Conservation (phyloP, 2,329 filamentous ascomycete species). For the Onygena corvina region DNA sequence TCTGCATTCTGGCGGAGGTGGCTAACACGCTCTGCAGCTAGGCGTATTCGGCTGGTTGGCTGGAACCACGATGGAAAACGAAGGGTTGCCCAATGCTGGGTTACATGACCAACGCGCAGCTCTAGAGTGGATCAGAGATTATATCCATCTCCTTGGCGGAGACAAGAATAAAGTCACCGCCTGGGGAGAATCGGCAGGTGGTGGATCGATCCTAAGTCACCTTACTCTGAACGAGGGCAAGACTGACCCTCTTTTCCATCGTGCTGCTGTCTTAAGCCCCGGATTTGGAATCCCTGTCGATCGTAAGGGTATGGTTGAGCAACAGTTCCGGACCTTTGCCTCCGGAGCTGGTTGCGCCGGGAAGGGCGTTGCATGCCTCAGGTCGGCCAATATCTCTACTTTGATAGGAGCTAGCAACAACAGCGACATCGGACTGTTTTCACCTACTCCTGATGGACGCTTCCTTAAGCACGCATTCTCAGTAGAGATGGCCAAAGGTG, state of each 20-base stretch:
- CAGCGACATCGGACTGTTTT: background rate
- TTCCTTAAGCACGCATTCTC: constrained; percentile 19
- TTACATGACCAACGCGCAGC: constrained; percentile 38
- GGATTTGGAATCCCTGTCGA: constrained; percentile 20
- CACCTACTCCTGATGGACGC: background rate
- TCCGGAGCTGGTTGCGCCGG: background rate
- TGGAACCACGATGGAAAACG: constrained; percentile 3
- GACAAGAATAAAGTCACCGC: constrained; percentile 30
- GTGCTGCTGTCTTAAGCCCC: constrained; percentile 25
- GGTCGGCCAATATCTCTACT: constrained; percentile 1
- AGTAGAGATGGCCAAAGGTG: constrained; percentile 23
- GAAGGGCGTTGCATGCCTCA: background rate
- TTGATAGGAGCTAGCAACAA: constrained; percentile 2
- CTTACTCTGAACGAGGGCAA: constrained; percentile 36
- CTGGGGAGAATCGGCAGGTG: constrained; percentile 42
- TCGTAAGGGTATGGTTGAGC: constrained; percentile 14
- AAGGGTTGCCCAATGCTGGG: constrained; percentile 16
- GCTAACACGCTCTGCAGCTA: constrained; percentile 36
- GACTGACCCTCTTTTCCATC: constrained; percentile 35
- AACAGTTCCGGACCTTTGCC: background rate
- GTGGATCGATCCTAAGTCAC: constrained; percentile 23
- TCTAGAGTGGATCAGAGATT: constrained; percentile 30
- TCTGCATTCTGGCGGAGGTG: constrained; percentile 37
- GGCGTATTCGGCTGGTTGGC: constrained; percentile 17
- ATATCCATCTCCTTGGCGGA: constrained; percentile 34